These are phyloP conservation scores for Lasiosphaeria ovina DNA, from an alignment of 495 filamentous ascomycete species.

Conservation along the genomic window DNA sequence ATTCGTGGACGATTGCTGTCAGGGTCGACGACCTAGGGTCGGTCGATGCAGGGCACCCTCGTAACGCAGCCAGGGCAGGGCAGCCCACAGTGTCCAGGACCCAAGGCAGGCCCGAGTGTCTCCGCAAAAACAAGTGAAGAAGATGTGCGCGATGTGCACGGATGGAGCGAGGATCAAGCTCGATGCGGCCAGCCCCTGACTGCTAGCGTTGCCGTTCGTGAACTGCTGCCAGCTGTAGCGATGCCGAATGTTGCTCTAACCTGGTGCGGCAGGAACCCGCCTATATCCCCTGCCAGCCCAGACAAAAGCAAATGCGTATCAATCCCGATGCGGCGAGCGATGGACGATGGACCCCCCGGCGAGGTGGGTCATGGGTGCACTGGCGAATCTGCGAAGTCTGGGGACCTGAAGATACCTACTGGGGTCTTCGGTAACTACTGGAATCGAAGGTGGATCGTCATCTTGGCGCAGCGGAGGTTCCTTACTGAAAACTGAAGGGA, in stretches of 20 bases:
- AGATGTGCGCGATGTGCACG: conserved; percentile 26
- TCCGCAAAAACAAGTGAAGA: conserved; percentile 10
- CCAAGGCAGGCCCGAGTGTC: conserved; percentile 14
- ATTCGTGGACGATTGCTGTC: background rate
- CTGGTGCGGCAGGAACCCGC: conserved; percentile 17
- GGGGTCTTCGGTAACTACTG: too few relatives aligned
- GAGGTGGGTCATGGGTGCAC: too few relatives aligned
- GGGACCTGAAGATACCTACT: too few relatives aligned
- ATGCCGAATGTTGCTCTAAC: conserved; percentile 13
- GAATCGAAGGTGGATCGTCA: too few relatives aligned
- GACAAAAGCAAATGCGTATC: conserved; percentile 1
- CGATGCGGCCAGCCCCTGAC: conserved; percentile 20
- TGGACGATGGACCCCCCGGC: background rate
- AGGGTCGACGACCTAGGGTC: background rate
- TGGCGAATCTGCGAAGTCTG: too few relatives aligned
- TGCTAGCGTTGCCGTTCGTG: conserved; percentile 14
- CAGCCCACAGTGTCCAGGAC: background rate
- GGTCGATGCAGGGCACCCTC: background rate
- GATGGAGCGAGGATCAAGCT: conserved; percentile 28
- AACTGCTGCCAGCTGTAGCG: conserved; percentile 15
- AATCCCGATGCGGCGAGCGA: conserved; percentile 17
- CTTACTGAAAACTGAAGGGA: too few relatives aligned
- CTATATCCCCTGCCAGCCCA: conserved; percentile 14
- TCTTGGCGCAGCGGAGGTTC: too few relatives aligned
- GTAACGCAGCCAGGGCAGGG: background rate